Evolutionary conservation across 2,329 filamentous ascomycete genomes (phyloP).

Genomic region (Incumbomyces delicatus): DNA sequence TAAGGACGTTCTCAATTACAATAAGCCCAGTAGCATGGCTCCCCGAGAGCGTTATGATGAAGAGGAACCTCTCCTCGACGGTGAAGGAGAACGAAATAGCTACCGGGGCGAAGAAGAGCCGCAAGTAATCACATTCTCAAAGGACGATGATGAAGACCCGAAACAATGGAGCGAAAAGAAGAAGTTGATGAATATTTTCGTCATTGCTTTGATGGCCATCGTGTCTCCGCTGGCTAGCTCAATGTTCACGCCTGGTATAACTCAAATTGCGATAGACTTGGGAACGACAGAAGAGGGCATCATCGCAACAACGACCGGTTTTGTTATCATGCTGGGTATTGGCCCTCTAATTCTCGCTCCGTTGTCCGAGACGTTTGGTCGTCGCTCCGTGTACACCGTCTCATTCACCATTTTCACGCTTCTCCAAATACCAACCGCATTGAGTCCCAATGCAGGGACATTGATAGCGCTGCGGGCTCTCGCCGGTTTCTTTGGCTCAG

Average conservation of each 20-base stretch:
- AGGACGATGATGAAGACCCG: conserved; percentile 35
- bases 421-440: conserved; percentile 28
- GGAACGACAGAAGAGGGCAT: conserved; percentile 32
- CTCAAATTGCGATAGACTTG: conserved; percentile 40
- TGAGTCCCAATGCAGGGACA: conserved; percentile 25
- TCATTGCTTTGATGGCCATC: conserved; percentile 42
- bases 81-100: neutral
- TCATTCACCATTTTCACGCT: conserved; percentile 26
- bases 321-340: conserved; percentile 43
- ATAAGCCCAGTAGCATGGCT: neutral
- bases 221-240: conserved; percentile 25
- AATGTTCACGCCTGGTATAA: conserved; percentile 45
- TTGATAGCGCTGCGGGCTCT: conserved; percentile 24
- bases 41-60: conserved; percentile 1
- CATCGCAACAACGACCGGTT: conserved; percentile 42
- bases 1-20: no score
- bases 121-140: conserved; percentile 24
- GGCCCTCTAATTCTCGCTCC: conserved; percentile 65
- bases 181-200: conserved; percentile 41
- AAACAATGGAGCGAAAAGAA: conserved; percentile 35
- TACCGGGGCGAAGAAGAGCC: neutral
- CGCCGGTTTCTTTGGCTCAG: conserved; percentile 22
- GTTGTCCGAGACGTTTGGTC: conserved; percentile 59
- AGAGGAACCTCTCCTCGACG: neutral
- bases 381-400: conserved; percentile 27